phyloP scores from a whole-genome alignment of 345 rosid species.

The Dipteronia dyeriana region DNA sequence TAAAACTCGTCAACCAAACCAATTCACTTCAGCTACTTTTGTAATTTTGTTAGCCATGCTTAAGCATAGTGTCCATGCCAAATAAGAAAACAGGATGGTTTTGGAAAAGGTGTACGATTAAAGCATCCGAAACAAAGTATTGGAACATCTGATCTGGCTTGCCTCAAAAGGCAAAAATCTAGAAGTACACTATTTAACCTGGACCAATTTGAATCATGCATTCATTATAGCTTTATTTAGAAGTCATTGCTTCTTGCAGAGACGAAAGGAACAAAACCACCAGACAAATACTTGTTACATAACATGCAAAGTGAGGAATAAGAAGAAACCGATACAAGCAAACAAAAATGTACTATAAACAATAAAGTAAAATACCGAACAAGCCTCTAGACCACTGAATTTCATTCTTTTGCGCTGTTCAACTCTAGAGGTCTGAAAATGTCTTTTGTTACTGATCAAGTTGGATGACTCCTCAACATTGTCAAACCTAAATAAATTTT shows the following conservation, averaged over 20 bases:
- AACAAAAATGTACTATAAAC: not conserved
- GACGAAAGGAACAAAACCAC: not conserved
- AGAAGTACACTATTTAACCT: not conserved
- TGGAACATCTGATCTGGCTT: not conserved
- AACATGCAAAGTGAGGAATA: not conserved
- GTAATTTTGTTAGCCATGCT: not conserved
- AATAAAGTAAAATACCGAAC: conserved; percentile 37
- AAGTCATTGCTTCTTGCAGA: not conserved
- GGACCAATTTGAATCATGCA: not conserved
- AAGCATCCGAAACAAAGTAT: not conserved
- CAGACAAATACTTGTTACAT: not conserved
- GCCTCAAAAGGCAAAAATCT: not conserved
- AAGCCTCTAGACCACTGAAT: conserved; percentile 38
- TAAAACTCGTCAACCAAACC: not conserved
- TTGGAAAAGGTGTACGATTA: too few species aligned
- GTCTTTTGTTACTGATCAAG: conserved; percentile 55
- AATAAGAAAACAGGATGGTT: not conserved
- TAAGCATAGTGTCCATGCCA: conserved; percentile 7
- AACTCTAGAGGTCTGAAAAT: conserved; percentile 39
- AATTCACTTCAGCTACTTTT: not conserved
- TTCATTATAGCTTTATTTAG: not conserved
- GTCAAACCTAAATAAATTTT: conserved; percentile 53
- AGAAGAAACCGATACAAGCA: not conserved
- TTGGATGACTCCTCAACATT: conserved; percentile 49
- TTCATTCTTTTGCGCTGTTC: conserved; percentile 63